Evolutionary conservation across 345 rosid species (phyloP), one percentile per base, ranked within the genome.

Genomic region (Pseudoturritis turrita): DNA sequence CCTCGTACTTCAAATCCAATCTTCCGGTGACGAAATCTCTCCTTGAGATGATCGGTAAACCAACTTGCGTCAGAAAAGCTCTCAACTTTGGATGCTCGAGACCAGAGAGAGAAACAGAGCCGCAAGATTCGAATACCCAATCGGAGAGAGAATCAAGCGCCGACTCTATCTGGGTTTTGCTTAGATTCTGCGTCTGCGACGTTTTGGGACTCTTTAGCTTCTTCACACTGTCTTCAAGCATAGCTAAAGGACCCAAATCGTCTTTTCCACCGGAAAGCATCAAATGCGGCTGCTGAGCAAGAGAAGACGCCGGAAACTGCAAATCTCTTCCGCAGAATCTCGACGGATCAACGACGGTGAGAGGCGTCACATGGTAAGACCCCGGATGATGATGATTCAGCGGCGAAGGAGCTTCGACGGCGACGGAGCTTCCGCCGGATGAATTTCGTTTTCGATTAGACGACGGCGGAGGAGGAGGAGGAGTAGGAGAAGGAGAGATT

Each of bases 171-270:
- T 92, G 99, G 36, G 81, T 64, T 83, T 85, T 92, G 79, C 88
- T 92, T 50, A 96, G 78, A 53, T 87, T 75, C 14, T 86, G 91
- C 6, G 89, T 88, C 4, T 92, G 95, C 0, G 88, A 84, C 5
- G 87, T 86, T 70, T 88, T 91, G 10, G 93, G 98, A 62, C 93
- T 88, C 68, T 91, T 92, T 19, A 96, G 85, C 87, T 86, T 90
- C 89, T 96, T 92, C 17, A 96, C 99, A 63, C 98, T 92, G 68
- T 92, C 91, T 77, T 96, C 98, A 76, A 96, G 80, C 98, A 88
- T 86, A 31, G 97, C 99, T 65, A 96, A 79, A 10, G 98, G 85
- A 18, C 91, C 95, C 54, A 92, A 76, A 78, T 96, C 99, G 41
- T 89, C 99, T 83, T 87, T 92, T 54, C 99, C 99, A 19, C 99